Evolutionary conservation across 2,329 filamentous ascomycete species (phyloP).

Genomic region (Colletotrichum sp.): DNA sequence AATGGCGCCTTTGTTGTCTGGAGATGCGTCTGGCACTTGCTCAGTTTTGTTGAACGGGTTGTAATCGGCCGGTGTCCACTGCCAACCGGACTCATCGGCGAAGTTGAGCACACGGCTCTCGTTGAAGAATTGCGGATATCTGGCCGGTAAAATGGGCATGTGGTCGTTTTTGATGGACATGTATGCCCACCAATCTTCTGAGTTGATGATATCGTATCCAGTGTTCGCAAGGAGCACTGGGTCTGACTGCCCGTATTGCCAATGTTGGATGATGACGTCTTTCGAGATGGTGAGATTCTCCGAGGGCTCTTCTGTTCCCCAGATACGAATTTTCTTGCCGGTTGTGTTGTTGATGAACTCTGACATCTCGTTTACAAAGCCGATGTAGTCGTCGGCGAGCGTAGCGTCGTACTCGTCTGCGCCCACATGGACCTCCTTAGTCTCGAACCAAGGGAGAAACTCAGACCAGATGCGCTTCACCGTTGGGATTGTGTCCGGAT

Average conservation of each 20-base stretch:
- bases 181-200: constrained; percentile 58
- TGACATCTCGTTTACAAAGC: constrained; percentile 56
- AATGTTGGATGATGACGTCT: constrained; percentile 49
- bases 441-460: constrained; percentile 60
- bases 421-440: constrained; percentile 58
- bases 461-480: constrained; percentile 56
- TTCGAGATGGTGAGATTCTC: constrained; percentile 39
- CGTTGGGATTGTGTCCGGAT: constrained; percentile 55
- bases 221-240: constrained; percentile 41
- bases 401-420: constrained; percentile 55
- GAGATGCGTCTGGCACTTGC: constrained; percentile 36
- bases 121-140: constrained; percentile 53
- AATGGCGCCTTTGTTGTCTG: constrained; percentile 38
- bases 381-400: constrained; percentile 51
- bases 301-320: constrained; percentile 53
- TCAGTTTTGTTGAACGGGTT: constrained; percentile 46
- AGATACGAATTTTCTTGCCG: constrained; percentile 53
- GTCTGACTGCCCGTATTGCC: constrained; percentile 44
- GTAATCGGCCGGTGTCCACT: constrained; percentile 50
- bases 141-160: constrained; percentile 47
- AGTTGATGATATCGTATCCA: constrained; percentile 48
- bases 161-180: constrained; percentile 60
- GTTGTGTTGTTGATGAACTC: constrained; percentile 40
- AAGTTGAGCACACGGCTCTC: constrained; percentile 49
- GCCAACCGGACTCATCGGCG: constrained; percentile 41